Evolutionary conservation across 495 filamentous ascomycete genomes (phyloP).

Genomic region (Daldinia grandis): DNA sequence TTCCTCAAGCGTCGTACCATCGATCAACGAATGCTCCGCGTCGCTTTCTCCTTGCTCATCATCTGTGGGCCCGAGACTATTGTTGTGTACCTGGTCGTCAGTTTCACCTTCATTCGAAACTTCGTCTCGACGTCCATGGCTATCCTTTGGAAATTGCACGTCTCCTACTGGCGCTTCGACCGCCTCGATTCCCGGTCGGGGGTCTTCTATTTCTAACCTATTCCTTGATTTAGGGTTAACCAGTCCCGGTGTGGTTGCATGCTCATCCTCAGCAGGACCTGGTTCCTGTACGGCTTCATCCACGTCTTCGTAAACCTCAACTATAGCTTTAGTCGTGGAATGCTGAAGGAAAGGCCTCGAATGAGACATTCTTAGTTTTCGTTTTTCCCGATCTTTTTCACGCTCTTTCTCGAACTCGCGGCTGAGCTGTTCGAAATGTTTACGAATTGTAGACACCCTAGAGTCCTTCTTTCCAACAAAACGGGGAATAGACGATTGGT

Average conservation of each 20-base stretch:
- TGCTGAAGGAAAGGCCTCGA: slow-evolving; percentile 83
- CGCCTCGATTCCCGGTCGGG: slow-evolving; percentile 32
- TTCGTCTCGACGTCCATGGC: slow-evolving; percentile 46
- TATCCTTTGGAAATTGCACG: slow-evolving; percentile 7
- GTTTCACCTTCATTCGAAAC: slow-evolving; percentile 57
- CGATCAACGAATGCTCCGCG: slow-evolving; percentile 67
- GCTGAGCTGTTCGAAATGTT: slow-evolving; percentile 95
- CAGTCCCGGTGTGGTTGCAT: slow-evolving; percentile 29
- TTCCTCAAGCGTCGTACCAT: slow-evolving; percentile 63
- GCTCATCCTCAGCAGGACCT: slow-evolving; percentile 75
- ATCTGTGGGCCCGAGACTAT: slow-evolving; percentile 60
- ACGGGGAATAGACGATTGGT: slow-evolving; percentile 85
- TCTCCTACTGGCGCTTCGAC: slow-evolving; percentile 8
- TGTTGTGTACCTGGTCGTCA: slow-evolving; percentile 59
- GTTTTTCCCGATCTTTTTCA: slow-evolving; percentile 80
- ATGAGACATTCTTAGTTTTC: slow-evolving; percentile 80
- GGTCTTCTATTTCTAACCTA: slow-evolving; percentile 41
- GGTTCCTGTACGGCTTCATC: slow-evolving; percentile 89
- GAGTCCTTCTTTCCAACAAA: slow-evolving; percentile 76
- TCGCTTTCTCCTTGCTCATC: slow-evolving; percentile 77
- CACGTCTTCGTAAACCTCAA: slow-evolving; percentile 93
- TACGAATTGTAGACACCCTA: slow-evolving; percentile 86
- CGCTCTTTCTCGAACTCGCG: slow-evolving; percentile 97
- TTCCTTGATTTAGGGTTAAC: slow-evolving; percentile 46
- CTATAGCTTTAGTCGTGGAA: slow-evolving; percentile 92